Evolutionary conservation across 1,284 basidiomycete genomes (phyloP).

Genomic region (Golubevia pallescens): DNA sequence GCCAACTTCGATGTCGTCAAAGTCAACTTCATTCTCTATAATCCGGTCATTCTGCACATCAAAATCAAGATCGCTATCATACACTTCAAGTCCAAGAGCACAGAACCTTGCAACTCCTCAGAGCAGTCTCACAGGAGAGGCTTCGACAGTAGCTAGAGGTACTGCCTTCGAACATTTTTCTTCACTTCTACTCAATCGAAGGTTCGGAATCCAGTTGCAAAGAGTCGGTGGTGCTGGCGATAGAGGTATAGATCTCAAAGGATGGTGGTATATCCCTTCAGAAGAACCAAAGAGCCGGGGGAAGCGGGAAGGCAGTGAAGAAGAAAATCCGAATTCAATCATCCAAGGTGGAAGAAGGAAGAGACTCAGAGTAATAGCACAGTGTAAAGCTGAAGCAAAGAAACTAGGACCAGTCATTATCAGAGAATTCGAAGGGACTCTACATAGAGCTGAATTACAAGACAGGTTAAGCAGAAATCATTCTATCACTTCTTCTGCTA

Average conservation of each 20-base stretch:
- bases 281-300: not conserved
- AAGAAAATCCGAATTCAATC: not conserved
- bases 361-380: conserved; percentile 75
- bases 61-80: no score
- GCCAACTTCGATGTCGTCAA: no score
- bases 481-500: no score
- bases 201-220: conserved; percentile 78
- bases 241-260: conserved; percentile 84
- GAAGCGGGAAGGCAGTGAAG: not conserved
- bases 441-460: conserved; percentile 19
- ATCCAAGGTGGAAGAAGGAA: conserved; percentile 60
- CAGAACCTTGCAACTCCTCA: no score
- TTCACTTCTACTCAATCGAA: conserved; percentile 70
- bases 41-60: no score
- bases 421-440: conserved; percentile 79
- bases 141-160: conserved; percentile 73
- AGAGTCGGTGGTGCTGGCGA: conserved; percentile 79
- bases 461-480: no score
- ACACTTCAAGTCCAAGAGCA: no score
- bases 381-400: conserved; percentile 87
- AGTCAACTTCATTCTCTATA: no score
- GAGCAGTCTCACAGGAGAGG: no score
- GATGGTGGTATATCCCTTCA: conserved; percentile 86
- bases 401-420: conserved; percentile 78
- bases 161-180: conserved; percentile 78